phyloP scores from a whole-genome alignment of 2,329 filamentous ascomycete species.

The Colletotrichum agaves region DNA sequence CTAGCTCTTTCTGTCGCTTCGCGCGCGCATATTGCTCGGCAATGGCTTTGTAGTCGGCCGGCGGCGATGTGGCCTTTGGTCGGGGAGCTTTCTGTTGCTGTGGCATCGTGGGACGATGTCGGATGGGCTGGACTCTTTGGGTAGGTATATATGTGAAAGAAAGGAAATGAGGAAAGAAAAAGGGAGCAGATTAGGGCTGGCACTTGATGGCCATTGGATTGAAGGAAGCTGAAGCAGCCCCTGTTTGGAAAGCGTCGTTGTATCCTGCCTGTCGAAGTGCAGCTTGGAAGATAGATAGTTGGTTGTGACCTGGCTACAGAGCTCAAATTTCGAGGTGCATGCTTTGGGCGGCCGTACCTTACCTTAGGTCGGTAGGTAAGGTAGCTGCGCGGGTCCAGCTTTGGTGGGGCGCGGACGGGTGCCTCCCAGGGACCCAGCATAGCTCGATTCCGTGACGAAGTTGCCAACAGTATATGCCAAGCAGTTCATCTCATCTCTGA shows the following conservation, averaged over 20 bases:
- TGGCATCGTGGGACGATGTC: conserved; percentile 28
- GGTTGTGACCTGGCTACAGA: conserved; percentile 17
- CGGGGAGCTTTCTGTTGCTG: conserved; percentile 30
- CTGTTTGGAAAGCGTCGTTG: conserved; percentile 19
- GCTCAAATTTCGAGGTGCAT: conserved; percentile 32
- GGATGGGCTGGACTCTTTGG: background rate
- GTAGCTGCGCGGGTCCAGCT: conserved; percentile 24
- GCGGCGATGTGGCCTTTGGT: conserved; percentile 23
- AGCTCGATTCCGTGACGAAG: too few relatives aligned
- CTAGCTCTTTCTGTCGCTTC: conserved; percentile 59
- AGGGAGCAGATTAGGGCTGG: conserved; percentile 26
- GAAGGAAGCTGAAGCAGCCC: conserved; percentile 25
- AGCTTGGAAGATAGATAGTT: conserved; percentile 14
- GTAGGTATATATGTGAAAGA: conserved; percentile 31
- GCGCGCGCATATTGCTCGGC: conserved; percentile 64
- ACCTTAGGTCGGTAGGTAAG: too few relatives aligned
- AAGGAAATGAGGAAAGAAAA: conserved; percentile 22
- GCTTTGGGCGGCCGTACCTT: conserved; percentile 14
- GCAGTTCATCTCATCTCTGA: too few relatives aligned
- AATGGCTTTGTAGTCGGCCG: conserved; percentile 63
- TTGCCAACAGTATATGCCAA: too few relatives aligned
- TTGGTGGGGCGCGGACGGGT: conserved; percentile 29
- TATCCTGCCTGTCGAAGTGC: conserved; percentile 14
- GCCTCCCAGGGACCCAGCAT: conserved; percentile 9
- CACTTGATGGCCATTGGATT: conserved; percentile 35